Percentiles rank a stretch among this genome's conserved stretches.
phyloP scores from a whole-genome alignment of 345 rosid genomes.

The Sonneratia caseolaris region DNA sequence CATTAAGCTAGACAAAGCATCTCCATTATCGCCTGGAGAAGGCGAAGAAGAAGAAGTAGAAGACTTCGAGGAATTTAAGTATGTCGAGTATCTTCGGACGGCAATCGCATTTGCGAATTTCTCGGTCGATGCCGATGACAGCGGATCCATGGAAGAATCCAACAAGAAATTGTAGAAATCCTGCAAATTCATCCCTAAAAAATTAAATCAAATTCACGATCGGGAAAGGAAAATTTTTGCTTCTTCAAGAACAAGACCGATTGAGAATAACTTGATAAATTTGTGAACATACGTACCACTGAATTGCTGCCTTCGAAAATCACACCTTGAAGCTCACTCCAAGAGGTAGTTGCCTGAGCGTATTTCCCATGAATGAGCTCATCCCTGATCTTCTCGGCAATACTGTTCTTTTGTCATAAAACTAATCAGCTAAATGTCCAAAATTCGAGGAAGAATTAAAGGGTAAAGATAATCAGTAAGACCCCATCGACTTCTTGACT shows the following conservation, averaged over 20 bases:
- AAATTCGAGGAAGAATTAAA: not conserved
- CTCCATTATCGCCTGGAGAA: conserved; percentile 20
- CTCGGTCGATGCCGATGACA: conserved; percentile 23
- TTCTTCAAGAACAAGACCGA: not conserved
- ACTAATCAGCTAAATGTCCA: not conserved
- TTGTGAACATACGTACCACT: conserved; percentile 36
- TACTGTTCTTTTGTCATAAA: conserved; percentile 20
- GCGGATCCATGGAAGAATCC: conserved; percentile 43
- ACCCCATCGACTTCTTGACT: conserved; percentile 46
- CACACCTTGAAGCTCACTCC: conserved; percentile 46
- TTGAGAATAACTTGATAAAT: not conserved
- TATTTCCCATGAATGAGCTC: conserved; percentile 41
- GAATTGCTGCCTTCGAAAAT: conserved; percentile 31
- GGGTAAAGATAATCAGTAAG: not conserved
- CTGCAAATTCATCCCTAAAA: conserved; percentile 20
- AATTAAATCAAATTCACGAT: not conserved
- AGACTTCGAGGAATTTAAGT: conserved; percentile 30
- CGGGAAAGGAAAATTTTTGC: not conserved
- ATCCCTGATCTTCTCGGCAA: conserved; percentile 49
- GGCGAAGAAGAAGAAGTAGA: not conserved
- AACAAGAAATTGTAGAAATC: conserved; percentile 73
- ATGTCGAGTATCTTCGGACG: conserved; percentile 41
- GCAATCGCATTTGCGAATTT: conserved; percentile 15
- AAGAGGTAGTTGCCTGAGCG: conserved; percentile 47
- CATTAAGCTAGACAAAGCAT: conserved; percentile 41